Conservation (phyloP, 352 stramenopile genomes). For the Phytophthora pisi region DNA sequence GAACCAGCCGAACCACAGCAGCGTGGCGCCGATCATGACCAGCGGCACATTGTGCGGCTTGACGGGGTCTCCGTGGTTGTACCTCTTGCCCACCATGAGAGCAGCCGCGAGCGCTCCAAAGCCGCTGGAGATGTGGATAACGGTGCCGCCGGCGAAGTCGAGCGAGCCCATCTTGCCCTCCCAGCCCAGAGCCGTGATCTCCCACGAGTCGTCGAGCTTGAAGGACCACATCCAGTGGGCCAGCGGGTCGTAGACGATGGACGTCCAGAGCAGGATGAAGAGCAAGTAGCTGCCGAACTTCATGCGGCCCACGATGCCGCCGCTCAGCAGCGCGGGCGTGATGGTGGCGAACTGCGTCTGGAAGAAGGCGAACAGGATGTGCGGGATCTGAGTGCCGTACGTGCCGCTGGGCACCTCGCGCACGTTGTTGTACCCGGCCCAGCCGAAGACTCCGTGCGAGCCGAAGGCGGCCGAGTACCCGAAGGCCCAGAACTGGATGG, state of each 20-base stretch:
- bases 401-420: constrained; percentile 45
- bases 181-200: constrained; percentile 53
- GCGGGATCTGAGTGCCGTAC: constrained; percentile 68
- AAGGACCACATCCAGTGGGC: constrained; percentile 87
- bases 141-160: constrained; percentile 84
- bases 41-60: constrained; percentile 86
- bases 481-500: constrained; percentile 83
- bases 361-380: constrained; percentile 80
- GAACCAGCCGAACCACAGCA: constrained; percentile 89
- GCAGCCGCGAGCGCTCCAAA: constrained; percentile 74
- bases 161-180: constrained; percentile 70
- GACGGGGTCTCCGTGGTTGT: constrained; percentile 73
- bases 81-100: constrained; percentile 70
- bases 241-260: constrained; percentile 85
- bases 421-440: constrained; percentile 72
- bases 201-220: constrained; percentile 59
- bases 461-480: constrained; percentile 80
- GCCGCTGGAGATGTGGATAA: constrained; percentile 84
- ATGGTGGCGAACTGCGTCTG: constrained; percentile 87
- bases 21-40: constrained; percentile 76
- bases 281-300: constrained; percentile 79
- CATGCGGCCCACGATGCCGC: constrained; percentile 85
- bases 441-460: constrained; percentile 67
- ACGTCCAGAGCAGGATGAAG: constrained; percentile 83
- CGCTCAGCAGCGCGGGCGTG: constrained; percentile 74